These are phyloP conservation scores for Boehmeria nivea DNA, from an alignment of 306 rosid species.

Conservation along the genomic window DNA sequence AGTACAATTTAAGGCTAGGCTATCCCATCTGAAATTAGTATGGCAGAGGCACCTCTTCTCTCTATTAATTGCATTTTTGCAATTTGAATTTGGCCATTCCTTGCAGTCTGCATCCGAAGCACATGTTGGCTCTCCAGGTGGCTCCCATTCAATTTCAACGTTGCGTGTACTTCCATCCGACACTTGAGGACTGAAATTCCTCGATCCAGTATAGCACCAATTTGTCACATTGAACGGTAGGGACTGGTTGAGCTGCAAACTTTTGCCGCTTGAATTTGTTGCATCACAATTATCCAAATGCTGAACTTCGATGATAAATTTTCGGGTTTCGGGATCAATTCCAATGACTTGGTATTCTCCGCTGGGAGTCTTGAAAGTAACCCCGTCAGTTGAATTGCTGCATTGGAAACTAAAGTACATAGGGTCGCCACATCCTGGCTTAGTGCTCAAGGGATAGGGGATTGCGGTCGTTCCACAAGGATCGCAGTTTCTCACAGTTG, in stretches of 20 bases:
- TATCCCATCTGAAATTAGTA: conserved; percentile 37
- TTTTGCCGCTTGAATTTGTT: conserved; percentile 16
- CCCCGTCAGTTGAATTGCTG: neutral
- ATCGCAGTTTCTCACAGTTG: conserved; percentile 21
- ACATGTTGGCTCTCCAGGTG: conserved; percentile 43
- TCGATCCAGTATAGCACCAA: conserved; percentile 23
- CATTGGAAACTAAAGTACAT: conserved; percentile 29
- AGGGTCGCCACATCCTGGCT: conserved; percentile 41
- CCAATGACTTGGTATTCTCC: conserved; percentile 3
- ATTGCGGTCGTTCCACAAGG: conserved; percentile 40
- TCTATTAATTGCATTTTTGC: conserved; percentile 31
- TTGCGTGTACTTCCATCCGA: neutral
- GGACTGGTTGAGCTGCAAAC: conserved; percentile 29
- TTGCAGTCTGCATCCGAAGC: conserved; percentile 33
- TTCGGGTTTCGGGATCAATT: neutral
- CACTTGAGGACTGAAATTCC: neutral
- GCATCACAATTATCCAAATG: conserved; percentile 1
- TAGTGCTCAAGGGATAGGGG: conserved; percentile 52
- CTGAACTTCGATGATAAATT: conserved; percentile 5
- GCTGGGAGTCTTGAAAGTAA: conserved; percentile 15
- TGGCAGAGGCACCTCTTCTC: conserved; percentile 43
- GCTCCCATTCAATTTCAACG: conserved; percentile 44
- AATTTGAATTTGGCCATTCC: conserved; percentile 54
- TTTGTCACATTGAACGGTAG: conserved; percentile 37
- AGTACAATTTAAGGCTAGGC: conserved; percentile 34